Evolutionary conservation across 495 filamentous ascomycete genomes (phyloP), one percentile per base, ranked within the genome.

Genomic region (Penicillium maclennaniae): DNA sequence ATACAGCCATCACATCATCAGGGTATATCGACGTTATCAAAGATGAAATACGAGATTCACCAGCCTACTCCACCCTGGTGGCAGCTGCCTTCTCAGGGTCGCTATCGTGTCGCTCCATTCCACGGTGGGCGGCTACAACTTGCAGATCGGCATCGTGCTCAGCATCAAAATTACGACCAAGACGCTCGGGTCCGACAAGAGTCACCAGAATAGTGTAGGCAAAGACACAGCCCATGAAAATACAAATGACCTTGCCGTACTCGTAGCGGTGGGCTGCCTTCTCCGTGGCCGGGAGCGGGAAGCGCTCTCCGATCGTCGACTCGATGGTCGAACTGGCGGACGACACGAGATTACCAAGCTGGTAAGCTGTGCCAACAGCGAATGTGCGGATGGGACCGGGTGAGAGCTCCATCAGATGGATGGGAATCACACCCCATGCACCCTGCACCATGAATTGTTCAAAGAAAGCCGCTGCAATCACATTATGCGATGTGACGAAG

Each of bases 211-310:
- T 89, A 7, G 85, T 78, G 63, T 95, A 96, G 6, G 69, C 85
- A 68, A 84, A 95, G n/a, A 95, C 92, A 58, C 88, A 92, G 3
- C 82, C 92, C 88, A 95, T 89, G 67, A 95, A 92, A 60, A 96
- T 93, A 53, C 87, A 90, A 57, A 96, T 92, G 4, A 96, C 91
- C 55, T 87, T 87, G 12, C 92, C 91, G 47, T 96, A 96, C 44
- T 90, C 71, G 64, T 92, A 96, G 25, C 89, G 73, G 6, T 73
- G 72, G 39, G 58, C 17, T 0, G 49, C 60, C 17, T 68, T 69
- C 10, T 73, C 62, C 1, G 77, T 77, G 0, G 78, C 75, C 6
- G 85, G 79, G 3, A 96, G 74, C 0, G 89, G 89, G 69, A 93
- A 96, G 5, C 82, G 77, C 69, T 91, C 79, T 36, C 91, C 89